Evolutionary conservation across 192 early-diverging fungal genomes (phyloP), one percentile per base, ranked within the genome.

Genomic region (Backusella circina): DNA sequence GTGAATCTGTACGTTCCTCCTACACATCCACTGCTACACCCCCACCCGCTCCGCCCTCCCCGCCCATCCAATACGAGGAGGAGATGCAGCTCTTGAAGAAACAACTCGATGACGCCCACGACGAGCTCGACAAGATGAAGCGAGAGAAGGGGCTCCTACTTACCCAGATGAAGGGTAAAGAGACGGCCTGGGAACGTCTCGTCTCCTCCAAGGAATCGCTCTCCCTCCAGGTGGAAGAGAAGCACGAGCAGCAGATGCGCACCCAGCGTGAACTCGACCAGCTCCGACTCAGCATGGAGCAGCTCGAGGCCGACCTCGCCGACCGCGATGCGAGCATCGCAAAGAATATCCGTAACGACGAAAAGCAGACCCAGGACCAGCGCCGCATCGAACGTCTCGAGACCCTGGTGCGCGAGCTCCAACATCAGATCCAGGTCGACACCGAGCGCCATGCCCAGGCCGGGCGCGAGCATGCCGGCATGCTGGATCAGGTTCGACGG

Each of bases 401-500:
- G 16, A 15, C 2, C 1, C 39, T 78, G 0, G 72, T 78, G 7
- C 44, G 35, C 23, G 65, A 67, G 5, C 64, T 78, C 8, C 77
- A 78, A 23, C 18, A 13, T 2, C 65, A 78, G 36, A 44, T 70
- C 0, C 26, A 70, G 16, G 12, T 30, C 0, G 65, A 26, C 21
- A 5, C 33, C 0, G 72, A 73, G 5, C 1, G 5, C 0, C 44
- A 36, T 10, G 65, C 54, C 30, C 68, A 70, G 38, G 5, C 33
- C 0, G 68, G 47, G 21, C 28, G 71, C 18, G 77, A 78, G 23
- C 65, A 78, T 35, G 71, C 66, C 13, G 61, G 77, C 2, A 68
- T 82, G 33, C 61, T 82, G 12, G 83, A 84, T 64, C 71, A 72
- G 18, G 18, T 83, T 15, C 51, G 71, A 9, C 51, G 65, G 0